phyloP scores from a whole-genome alignment of 306 rosid genomes.

The Quercus berberidifolia region DNA sequence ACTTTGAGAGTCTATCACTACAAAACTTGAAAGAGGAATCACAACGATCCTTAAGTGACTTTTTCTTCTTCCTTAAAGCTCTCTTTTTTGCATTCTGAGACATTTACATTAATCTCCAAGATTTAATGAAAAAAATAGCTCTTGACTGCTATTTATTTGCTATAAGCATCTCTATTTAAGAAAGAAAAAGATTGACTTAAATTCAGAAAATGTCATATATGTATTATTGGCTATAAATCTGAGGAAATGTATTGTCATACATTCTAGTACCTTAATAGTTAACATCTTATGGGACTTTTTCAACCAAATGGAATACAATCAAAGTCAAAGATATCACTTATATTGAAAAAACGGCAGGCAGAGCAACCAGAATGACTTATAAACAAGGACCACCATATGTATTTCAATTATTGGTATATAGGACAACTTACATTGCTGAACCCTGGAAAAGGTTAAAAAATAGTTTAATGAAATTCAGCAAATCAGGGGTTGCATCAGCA shows the following conservation, averaged over 20 bases:
- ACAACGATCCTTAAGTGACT: background rate
- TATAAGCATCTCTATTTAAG: background rate
- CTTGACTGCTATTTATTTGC: background rate
- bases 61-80: background rate
- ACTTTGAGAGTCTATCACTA: background rate
- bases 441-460: conserved; percentile 62
- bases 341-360: background rate
- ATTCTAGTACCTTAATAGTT: too few species aligned
- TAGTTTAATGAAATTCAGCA: conserved; percentile 42
- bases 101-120: background rate
- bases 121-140: too few species aligned
- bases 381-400: background rate
- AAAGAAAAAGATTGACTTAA: background rate
- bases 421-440: conserved; percentile 67
- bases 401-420: background rate
- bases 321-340: background rate
- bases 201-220: background rate
- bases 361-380: background rate
- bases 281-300: too few species aligned
- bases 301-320: too few species aligned
- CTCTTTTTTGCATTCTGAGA: background rate
- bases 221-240: too few species aligned
- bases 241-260: too few species aligned
- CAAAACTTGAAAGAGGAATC: background rate
- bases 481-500: conserved; percentile 77